Evolutionary conservation across 257 asterid species (phyloP).

Genomic region (Scutellaria barbata): DNA sequence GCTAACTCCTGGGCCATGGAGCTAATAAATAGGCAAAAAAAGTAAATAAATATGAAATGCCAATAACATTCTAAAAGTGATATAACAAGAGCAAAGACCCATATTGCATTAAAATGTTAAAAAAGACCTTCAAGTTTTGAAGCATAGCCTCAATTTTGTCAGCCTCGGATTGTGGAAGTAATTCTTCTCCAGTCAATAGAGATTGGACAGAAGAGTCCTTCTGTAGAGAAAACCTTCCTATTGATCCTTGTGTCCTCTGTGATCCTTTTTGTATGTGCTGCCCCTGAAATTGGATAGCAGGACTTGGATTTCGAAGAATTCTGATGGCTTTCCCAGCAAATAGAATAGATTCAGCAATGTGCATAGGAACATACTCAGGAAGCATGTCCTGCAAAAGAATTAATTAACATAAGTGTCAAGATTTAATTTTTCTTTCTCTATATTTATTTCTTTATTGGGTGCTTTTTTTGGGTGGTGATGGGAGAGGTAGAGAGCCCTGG

Average conservation of each 20-base stretch:
- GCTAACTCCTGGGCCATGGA: slow-evolving; percentile 1
- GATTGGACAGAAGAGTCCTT: slow-evolving; percentile 55
- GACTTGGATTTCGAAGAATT: slow-evolving; percentile 95
- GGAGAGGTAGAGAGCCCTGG: not conserved
- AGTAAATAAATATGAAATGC: slow-evolving; percentile 8
- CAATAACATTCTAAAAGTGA: not conserved
- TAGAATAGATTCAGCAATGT: slow-evolving; percentile 80
- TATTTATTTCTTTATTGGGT: not conserved
- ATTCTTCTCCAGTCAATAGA: slow-evolving; percentile 64
- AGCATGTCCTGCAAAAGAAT: slow-evolving; percentile 81
- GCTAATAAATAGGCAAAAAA: not conserved
- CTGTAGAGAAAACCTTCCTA: slow-evolving; percentile 46
- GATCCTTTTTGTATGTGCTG: slow-evolving; percentile 75
- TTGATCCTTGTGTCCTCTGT: slow-evolving; percentile 61
- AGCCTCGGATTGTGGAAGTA: slow-evolving; percentile 92
- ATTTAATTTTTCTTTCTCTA: too few relatives aligned
- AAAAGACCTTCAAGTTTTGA: slow-evolving; percentile 80
- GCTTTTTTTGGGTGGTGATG: not conserved
- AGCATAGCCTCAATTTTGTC: slow-evolving; percentile 92
- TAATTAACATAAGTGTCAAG: slow-evolving; percentile 13
- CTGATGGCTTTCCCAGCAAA: slow-evolving; percentile 98
- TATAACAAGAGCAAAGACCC: slow-evolving; percentile 16
- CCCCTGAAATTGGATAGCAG: slow-evolving; percentile 56
- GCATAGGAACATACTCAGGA: slow-evolving; percentile 87
- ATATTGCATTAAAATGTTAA: slow-evolving; percentile 1